Conservation (phyloP, 1,284 basidiomycete genomes). For the Melampsora larici-populina region DNA sequence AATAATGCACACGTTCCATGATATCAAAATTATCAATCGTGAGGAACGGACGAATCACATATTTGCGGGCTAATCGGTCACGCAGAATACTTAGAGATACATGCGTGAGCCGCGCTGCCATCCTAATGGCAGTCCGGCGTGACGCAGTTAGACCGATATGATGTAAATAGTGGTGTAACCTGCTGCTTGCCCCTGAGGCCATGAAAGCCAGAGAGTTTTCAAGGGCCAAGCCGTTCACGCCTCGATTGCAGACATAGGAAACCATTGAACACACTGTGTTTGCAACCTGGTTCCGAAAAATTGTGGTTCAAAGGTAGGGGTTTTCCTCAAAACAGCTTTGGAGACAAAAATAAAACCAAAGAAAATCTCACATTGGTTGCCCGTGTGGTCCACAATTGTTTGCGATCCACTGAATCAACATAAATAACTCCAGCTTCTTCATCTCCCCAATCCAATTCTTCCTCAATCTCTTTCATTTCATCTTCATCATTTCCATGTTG, state of each 20-base stretch:
- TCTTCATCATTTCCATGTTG: too few species aligned
- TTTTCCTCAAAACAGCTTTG: too few species aligned
- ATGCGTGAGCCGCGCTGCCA: background rate
- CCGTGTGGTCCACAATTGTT: too few species aligned
- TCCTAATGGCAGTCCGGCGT: background rate
- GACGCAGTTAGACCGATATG: slow-evolving; percentile 4
- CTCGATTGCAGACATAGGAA: slow-evolving; percentile 4
- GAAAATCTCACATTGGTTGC: too few species aligned
- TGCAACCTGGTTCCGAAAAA: too few species aligned
- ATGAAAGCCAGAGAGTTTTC: slow-evolving; percentile 5
- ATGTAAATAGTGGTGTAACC: background rate
- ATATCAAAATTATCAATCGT: slow-evolving; percentile 33
- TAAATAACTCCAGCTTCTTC: too few species aligned
- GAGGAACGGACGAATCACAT: background rate
- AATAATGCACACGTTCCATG: slow-evolving; percentile 1
- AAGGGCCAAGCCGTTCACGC: slow-evolving; percentile 8
- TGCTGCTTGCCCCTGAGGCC: background rate
- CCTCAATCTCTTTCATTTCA: too few species aligned
- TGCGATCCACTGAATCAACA: too few species aligned
- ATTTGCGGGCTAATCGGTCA: background rate
- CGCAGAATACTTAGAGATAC: background rate
- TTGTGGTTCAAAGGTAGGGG: too few species aligned
- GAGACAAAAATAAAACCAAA: too few species aligned
- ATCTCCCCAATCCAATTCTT: too few species aligned
- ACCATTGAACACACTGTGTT: slow-evolving; percentile 22